Conservation (phyloP, 257 asterid genomes). For the Primulina eburnea region DNA sequence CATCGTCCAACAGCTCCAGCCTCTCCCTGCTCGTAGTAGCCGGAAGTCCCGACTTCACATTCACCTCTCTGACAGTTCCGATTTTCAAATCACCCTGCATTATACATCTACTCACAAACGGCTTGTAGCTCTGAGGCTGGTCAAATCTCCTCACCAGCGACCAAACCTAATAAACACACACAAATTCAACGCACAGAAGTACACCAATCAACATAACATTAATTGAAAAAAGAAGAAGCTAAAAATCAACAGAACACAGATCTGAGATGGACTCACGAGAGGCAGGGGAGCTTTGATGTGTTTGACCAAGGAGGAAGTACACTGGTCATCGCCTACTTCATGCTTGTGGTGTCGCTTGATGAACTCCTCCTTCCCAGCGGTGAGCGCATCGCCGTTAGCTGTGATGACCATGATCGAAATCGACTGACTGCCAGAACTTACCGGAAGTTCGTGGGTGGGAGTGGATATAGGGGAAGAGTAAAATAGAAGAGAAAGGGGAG, state of each 20-base stretch:
- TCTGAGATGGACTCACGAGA: constrained; percentile 46
- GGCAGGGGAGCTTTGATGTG: constrained; percentile 87
- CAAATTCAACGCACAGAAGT: not conserved
- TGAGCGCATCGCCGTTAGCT: constrained; percentile 38
- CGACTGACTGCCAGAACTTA: not conserved
- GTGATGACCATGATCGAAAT: constrained; percentile 30
- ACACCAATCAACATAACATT: not conserved
- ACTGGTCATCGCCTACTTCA: constrained; percentile 64
- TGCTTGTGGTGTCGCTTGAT: constrained; percentile 74
- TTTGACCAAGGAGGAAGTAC: constrained; percentile 71
- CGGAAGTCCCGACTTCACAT: constrained; percentile 23
- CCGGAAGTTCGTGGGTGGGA: not conserved
- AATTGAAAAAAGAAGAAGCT: not conserved
- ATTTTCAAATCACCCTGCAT: constrained; percentile 18
- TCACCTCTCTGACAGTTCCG: constrained; percentile 19
- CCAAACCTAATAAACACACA: constrained; percentile 15
- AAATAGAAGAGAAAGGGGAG: not conserved
- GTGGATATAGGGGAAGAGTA: not conserved
- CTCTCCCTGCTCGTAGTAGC: constrained; percentile 21
- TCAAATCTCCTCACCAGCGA: constrained; percentile 13
- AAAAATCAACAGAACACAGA: not conserved
- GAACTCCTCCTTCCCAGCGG: constrained; percentile 57
- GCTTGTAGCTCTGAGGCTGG: constrained; percentile 23
- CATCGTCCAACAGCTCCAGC: constrained; percentile 8
- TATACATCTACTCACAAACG: constrained; percentile 20